These are phyloP conservation scores for Ganoderma lucidum DNA, from an alignment of 1,284 basidiomycete species.

Conservation along the genomic window DNA sequence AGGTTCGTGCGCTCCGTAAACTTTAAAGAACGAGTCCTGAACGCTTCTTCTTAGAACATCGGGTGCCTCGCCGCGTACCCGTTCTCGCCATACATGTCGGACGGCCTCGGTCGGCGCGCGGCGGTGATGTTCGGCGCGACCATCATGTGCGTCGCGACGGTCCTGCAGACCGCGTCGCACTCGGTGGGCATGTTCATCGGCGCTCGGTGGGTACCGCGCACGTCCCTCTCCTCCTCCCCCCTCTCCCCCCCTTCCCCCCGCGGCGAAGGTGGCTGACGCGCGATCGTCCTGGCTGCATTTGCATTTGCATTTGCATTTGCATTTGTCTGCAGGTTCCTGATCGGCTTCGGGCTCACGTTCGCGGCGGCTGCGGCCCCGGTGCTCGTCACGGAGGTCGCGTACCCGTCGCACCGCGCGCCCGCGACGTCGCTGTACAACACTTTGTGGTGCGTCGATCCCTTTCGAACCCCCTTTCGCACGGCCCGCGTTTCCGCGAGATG, in stretches of 20 bases:
- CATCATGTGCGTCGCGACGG: slow-evolving; percentile 73
- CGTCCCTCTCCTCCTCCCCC: too few species aligned
- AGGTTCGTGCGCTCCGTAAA: slow-evolving; percentile 48
- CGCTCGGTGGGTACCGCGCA: slow-evolving; percentile 56
- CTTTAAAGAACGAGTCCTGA: not conserved
- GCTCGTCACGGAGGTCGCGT: slow-evolving; percentile 63
- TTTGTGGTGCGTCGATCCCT: slow-evolving; percentile 51
- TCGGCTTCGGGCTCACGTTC: slow-evolving; percentile 65
- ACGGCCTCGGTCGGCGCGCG: slow-evolving; percentile 69
- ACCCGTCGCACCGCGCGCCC: slow-evolving; percentile 59
- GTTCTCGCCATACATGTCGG: slow-evolving; percentile 73
- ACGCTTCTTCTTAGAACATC: slow-evolving; percentile 56
- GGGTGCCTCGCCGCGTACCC: slow-evolving; percentile 71
- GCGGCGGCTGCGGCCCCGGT: slow-evolving; percentile 59
- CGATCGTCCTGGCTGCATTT: too few species aligned
- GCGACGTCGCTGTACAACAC: slow-evolving; percentile 64
- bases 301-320: too few species aligned
- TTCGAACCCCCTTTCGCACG: not conserved
- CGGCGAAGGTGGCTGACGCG: too few species aligned
- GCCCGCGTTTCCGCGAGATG: not conserved
- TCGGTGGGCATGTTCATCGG: slow-evolving; percentile 86
- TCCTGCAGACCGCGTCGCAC: slow-evolving; percentile 73
- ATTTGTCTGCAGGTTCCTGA: slow-evolving; percentile 47
- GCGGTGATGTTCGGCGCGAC: slow-evolving; percentile 66
- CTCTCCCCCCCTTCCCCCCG: too few species aligned